Conservation (phyloP, 495 filamentous ascomycete genomes). For the Talaromyces stipitatus region DNA sequence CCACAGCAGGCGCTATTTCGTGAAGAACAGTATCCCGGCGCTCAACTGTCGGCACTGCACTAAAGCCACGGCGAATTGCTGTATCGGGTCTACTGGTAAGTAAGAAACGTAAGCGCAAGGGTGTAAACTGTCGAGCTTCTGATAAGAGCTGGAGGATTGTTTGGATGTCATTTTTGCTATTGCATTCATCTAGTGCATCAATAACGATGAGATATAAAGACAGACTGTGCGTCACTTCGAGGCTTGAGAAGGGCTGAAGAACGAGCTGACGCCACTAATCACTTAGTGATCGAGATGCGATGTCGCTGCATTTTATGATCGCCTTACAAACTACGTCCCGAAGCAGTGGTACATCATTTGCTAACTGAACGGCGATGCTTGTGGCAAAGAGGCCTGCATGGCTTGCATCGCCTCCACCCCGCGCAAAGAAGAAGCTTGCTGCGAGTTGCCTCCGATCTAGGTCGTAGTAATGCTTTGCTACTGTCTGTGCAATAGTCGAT, state of each 20-base stretch:
- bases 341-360: not conserved
- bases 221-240: not conserved
- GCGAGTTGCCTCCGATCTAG: not conserved
- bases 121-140: slow-evolving; percentile 6
- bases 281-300: slow-evolving; percentile 15
- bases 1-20: slow-evolving; percentile 11
- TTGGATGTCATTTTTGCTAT: slow-evolving; percentile 9
- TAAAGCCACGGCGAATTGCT: slow-evolving; percentile 17
- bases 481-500: slow-evolving; percentile 35
- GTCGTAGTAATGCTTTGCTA: slow-evolving; percentile 17
- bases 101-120: slow-evolving; percentile 14
- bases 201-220: slow-evolving; percentile 10
- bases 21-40: slow-evolving; percentile 16
- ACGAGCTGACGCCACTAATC: slow-evolving; percentile 37
- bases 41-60: slow-evolving; percentile 4
- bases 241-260: slow-evolving; percentile 18
- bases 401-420: slow-evolving; percentile 28
- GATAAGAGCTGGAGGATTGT: slow-evolving; percentile 14
- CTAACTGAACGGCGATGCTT: not conserved
- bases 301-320: slow-evolving; percentile 12
- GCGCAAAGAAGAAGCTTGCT: slow-evolving; percentile 36
- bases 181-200: slow-evolving; percentile 17
- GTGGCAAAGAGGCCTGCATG: slow-evolving; percentile 21
- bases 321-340: slow-evolving; percentile 20
- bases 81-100: slow-evolving; percentile 21